A percentile compares a stretch with the other conserved stretches of the same genome.
Conservation (phyloP, 192 early-diverging fungal genomes). For the Neocallimastix lanati region DNA sequence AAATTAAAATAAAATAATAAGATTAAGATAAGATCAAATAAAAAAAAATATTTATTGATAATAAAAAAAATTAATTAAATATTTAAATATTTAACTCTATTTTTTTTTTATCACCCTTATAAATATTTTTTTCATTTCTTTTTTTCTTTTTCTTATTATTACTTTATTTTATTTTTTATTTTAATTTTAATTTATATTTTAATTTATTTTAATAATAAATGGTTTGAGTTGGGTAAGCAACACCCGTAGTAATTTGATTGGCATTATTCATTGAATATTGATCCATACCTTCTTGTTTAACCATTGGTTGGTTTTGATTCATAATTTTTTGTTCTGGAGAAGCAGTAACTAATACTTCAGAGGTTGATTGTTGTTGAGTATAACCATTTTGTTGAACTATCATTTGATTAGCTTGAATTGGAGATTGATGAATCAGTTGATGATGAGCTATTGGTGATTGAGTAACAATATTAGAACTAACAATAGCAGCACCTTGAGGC, state of each 20-base stretch:
- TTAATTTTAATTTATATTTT: too few relatives aligned
- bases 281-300: not conserved
- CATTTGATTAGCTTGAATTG: not conserved
- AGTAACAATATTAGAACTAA: not conserved
- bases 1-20: too few relatives aligned
- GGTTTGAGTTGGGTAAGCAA: not conserved
- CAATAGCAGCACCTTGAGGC: not conserved
- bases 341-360: not conserved
- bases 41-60: too few relatives aligned
- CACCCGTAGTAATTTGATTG: not conserved
- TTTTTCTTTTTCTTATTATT: too few relatives aligned
- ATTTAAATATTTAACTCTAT: too few relatives aligned
- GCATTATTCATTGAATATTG: not conserved
- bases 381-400: too few relatives aligned
- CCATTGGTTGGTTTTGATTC: not conserved
- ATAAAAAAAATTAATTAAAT: too few relatives aligned
- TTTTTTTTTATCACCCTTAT: too few relatives aligned
- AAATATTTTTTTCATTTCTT: too few relatives aligned
- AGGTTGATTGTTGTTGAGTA: too few relatives aligned
- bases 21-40: too few relatives aligned
- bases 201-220: not conserved
- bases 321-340: not conserved
- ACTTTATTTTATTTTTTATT: too few relatives aligned
- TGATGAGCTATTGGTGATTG: not conserved
- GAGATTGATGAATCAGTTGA: not conserved